Conservation (phyloP, 169 alveolate genomes). For the Neospora caninum region DNA sequence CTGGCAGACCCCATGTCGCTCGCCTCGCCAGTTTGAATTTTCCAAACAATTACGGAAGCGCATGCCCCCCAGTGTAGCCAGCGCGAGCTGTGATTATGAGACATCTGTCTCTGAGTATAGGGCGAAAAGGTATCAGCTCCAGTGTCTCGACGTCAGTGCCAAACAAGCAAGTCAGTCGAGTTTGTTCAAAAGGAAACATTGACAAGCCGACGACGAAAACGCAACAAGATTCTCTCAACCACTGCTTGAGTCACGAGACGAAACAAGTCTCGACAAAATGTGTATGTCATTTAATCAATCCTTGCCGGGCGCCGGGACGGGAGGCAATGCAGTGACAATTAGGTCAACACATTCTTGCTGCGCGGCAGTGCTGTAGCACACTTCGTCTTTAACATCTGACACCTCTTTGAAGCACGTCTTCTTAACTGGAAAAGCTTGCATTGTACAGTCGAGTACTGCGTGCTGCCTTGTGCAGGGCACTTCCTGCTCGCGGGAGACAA, state of each 20-base stretch:
- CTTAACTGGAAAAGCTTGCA: slow-evolving; percentile 38
- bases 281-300: neutral
- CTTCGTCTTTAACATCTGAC: neutral
- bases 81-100: neutral
- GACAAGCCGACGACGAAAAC: neutral
- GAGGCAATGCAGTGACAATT: neutral
- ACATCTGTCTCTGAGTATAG: neutral
- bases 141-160: neutral
- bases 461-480: slow-evolving; percentile 37
- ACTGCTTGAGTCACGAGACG: neutral
- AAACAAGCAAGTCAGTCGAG: neutral
- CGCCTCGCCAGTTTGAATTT: neutral
- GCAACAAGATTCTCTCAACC: neutral
- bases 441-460: slow-evolving; percentile 38
- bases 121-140: neutral
- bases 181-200: neutral
- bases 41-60: neutral
- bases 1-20: neutral
- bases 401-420: slow-evolving; percentile 49
- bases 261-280: neutral
- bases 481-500: slow-evolving; percentile 48
- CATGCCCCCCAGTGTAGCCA: neutral
- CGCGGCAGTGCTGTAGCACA: slow-evolving; percentile 41
- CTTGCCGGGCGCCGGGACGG: neutral
- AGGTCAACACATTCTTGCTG: slow-evolving; percentile 49